A percentile compares a stretch with the other conserved stretches of the same genome.
These are phyloP conservation scores for Kwoniella sp. DNA, from an alignment of 768 basidiomycete species.

Conservation along the genomic window DNA sequence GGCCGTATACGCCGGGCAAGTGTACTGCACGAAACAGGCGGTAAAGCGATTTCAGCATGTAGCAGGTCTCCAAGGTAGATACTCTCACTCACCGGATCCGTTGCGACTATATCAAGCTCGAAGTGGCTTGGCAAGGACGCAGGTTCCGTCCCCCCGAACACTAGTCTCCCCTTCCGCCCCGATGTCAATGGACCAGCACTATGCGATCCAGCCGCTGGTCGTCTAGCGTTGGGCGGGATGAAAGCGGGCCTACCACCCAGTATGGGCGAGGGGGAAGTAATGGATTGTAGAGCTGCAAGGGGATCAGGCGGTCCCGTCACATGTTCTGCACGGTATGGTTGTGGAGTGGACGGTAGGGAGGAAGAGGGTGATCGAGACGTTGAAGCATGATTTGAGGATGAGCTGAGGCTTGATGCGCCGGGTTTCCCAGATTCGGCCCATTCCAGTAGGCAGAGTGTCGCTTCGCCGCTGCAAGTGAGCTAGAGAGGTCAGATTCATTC, in stretches of 20 bases:
- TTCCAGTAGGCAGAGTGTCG: slow-evolving; percentile 64
- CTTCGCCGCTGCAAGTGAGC: slow-evolving; percentile 66
- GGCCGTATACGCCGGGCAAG: slow-evolving; percentile 64
- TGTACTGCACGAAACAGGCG: slow-evolving; percentile 60
- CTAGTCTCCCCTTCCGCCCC: slow-evolving; percentile 2
- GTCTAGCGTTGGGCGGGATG: slow-evolving; percentile 53
- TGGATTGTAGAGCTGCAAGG: slow-evolving; percentile 33
- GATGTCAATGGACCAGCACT: neutral
- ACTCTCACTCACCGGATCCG: slow-evolving; percentile 64
- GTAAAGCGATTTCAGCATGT: neutral
- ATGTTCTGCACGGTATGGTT: no score
- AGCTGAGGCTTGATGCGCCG: neutral
- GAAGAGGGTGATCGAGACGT: neutral
- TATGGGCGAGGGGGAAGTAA: slow-evolving; percentile 20
- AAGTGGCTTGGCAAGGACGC: slow-evolving; percentile 15
- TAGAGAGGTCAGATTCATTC: neutral
- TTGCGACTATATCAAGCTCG: slow-evolving; percentile 43
- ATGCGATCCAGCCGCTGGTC: neutral
- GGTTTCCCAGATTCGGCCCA: slow-evolving; percentile 59
- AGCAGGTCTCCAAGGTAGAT: no score
- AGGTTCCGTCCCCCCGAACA: slow-evolving; percentile 12
- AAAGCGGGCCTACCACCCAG: slow-evolving; percentile 50
- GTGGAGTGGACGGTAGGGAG: slow-evolving; percentile 19
- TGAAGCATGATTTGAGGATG: neutral
- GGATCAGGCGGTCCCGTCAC: slow-evolving; percentile 21